Conservation (phyloP, 495 filamentous ascomycete genomes). For the Parmelia sp. region DNA sequence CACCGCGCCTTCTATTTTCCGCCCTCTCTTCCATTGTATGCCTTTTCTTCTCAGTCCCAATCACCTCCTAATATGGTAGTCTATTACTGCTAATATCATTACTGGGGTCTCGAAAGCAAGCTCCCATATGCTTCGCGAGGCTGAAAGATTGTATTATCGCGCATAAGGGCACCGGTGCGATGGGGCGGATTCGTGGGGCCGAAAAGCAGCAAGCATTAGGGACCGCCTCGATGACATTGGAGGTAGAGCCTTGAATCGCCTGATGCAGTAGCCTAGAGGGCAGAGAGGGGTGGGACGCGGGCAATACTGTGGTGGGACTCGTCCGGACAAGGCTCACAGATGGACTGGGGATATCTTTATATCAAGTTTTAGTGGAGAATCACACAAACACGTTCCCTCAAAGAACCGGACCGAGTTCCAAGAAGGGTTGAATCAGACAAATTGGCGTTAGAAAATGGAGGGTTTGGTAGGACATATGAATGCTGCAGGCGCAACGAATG, state of each 20-base stretch:
- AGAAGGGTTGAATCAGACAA: not conserved
- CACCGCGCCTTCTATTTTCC: slow-evolving; percentile 23
- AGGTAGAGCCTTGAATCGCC: not conserved
- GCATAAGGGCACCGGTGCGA: not conserved
- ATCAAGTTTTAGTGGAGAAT: not conserved
- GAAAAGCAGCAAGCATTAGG: not conserved
- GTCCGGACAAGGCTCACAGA: not conserved
- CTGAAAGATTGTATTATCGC: not conserved
- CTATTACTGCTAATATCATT: not conserved
- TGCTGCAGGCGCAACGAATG: slow-evolving; percentile 10
- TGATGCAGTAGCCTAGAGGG: not conserved
- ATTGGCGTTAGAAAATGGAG: not conserved
- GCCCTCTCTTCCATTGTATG: slow-evolving; percentile 20
- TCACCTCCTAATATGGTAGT: not conserved
- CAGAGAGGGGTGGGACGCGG: not conserved
- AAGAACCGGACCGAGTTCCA: not conserved
- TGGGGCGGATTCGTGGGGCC: slow-evolving; percentile 2
- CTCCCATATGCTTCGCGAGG: not conserved
- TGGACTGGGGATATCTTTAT: not conserved
- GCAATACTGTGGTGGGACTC: not conserved
- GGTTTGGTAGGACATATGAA: not conserved
- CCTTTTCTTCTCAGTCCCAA: not conserved
- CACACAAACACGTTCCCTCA: not conserved
- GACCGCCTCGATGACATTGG: not conserved
- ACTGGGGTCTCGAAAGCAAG: not conserved